Evolutionary conservation across 2,329 filamentous ascomycete species (phyloP), one percentile per base, ranked within the genome.

Genomic region (Cladosporium sp.): DNA sequence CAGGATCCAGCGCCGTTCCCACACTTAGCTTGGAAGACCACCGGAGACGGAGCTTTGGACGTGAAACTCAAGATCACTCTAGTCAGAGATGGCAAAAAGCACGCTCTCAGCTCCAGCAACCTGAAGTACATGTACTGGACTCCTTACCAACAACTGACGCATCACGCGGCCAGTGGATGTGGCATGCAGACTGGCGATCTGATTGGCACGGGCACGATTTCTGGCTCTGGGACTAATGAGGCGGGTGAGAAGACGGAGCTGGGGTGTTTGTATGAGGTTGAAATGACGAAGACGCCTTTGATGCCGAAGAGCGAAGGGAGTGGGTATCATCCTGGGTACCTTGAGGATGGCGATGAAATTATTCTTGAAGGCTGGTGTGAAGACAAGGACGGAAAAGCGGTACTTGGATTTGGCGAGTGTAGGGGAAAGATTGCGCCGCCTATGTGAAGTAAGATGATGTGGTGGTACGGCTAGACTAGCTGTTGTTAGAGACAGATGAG

Each of bases 181-280:
- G 72, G 69, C 0, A 68, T 78, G 56, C 62, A 71, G 22, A 73
- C 73, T 0, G 76, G 75, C 9, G 75, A 78, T 65, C 60, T 78
- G 44, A 65, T 78, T 3, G 76, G 74, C 0, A 75, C 71, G n/a
- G 76, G 76, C 10, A 78, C 76, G 0, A 74, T 78, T 15, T 75
- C 72, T 6, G 75, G 75, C 5, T 63, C 69, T 35, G 68, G 67
- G 7, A 63, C 40, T 28, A 61, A 70, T 48, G 65, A 64, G 24
- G 58, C 61, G 19, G 67, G 66, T n/a, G 61, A 61, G 53, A 68
- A 73, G 22, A 60, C 65, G 4, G 71, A 75, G 60, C 68, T 75
- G 35, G 76, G 74, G 12, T 78, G 75, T 65, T 60, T 77, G 52
- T 71, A 77, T 44, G 76, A 78, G 56, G 63, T 61, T 28, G 66